Conservation (phyloP, 1,139 yeast genomes). For the Candida sp. region DNA sequence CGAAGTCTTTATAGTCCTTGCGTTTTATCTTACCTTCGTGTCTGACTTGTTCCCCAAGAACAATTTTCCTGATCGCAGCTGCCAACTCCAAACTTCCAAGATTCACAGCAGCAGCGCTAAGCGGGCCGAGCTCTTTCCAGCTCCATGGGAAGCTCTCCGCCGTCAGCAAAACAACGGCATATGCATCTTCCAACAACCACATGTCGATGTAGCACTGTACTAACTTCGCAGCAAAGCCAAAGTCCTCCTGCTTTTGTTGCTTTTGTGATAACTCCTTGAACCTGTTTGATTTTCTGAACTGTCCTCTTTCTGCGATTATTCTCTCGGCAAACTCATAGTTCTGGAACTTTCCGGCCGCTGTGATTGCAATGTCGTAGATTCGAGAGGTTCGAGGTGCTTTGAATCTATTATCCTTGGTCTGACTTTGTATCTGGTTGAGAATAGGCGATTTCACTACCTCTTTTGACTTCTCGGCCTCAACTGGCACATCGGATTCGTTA, state of each 20-base stretch:
- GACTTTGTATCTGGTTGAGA: conserved; percentile 16
- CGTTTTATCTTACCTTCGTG: conserved; percentile 44
- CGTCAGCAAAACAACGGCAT: conserved; percentile 68
- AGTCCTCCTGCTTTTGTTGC: conserved; percentile 58
- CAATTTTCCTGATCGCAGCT: conserved; percentile 39
- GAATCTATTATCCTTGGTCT: conserved; percentile 1
- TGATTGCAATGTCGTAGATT: conserved; percentile 65
- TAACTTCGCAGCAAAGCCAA: conserved; percentile 71
- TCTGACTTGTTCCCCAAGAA: conserved; percentile 35
- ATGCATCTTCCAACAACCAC: conserved; percentile 68
- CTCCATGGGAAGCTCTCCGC: conserved; percentile 76
- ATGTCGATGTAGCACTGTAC: conserved; percentile 54
- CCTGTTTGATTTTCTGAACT: conserved; percentile 56
- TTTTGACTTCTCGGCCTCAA: background rate
- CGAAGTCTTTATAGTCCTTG: conserved; percentile 34
- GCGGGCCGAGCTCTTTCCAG: conserved; percentile 53
- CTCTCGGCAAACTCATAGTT: conserved; percentile 61
- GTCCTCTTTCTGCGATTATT: conserved; percentile 82
- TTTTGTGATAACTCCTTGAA: conserved; percentile 46
- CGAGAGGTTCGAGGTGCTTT: conserved; percentile 52
- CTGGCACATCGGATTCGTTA: conserved; percentile 14
- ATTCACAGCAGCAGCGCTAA: conserved; percentile 51
- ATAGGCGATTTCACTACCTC: conserved; percentile 32
- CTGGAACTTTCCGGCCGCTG: conserved; percentile 62
- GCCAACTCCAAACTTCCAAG: conserved; percentile 52